A percentile compares a stretch with the other conserved stretches of the same genome.
These are phyloP conservation scores for Strigomonas culicis DNA, from an alignment of 208 protist species.

Conservation along the genomic window DNA sequence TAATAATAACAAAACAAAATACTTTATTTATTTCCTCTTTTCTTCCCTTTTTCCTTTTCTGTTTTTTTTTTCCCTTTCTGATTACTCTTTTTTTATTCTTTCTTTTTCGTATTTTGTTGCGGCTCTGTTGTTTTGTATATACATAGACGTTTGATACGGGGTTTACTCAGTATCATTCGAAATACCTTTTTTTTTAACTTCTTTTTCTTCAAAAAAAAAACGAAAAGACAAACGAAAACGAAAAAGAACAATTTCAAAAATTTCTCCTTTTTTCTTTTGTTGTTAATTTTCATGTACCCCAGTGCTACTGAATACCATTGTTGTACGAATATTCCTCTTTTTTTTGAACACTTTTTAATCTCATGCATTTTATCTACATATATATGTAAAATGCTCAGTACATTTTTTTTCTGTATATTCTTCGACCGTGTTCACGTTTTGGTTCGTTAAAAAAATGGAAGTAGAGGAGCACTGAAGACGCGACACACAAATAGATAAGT, in stretches of 20 bases:
- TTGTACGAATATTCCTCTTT: background rate
- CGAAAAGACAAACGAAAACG: background rate
- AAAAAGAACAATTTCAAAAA: constrained; percentile 1
- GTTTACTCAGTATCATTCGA: too few species aligned
- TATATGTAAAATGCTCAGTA: too few species aligned
- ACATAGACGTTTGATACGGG: too few species aligned
- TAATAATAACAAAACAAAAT: constrained; percentile 4
- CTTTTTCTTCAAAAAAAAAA: constrained; percentile 6
- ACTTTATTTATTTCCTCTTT: constrained; percentile 5
- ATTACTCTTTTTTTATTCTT: constrained; percentile 9
- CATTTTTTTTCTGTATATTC: too few species aligned
- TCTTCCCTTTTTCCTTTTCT: constrained; percentile 7
- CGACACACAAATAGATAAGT: background rate
- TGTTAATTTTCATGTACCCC: background rate
- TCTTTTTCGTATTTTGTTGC: constrained; percentile 3
- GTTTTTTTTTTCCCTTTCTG: background rate
- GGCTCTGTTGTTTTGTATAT: constrained; percentile 5
- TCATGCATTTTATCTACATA: background rate
- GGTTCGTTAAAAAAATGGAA: too few species aligned
- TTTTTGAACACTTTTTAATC: background rate
- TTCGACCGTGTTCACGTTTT: too few species aligned
- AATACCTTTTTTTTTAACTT: background rate
- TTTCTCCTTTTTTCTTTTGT: constrained; percentile 5
- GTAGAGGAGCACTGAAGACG: too few species aligned
- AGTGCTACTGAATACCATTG: background rate